These are phyloP conservation scores for Pleurotus sapidus DNA, from an alignment of 768 basidiomycete species.

Conservation along the genomic window DNA sequence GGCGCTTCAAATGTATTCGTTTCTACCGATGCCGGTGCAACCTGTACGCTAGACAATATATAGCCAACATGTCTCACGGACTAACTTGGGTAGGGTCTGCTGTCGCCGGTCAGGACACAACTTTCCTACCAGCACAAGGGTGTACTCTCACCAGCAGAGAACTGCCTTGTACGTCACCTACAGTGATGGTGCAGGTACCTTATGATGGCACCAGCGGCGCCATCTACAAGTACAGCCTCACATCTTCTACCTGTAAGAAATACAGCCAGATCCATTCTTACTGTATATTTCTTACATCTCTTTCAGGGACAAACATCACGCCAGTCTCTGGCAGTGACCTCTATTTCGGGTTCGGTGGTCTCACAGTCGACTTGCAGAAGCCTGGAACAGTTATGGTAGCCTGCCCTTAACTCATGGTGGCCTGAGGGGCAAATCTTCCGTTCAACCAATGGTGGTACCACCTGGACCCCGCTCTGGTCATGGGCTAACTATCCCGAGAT, in stretches of 20 bases:
- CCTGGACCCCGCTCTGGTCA: conserved; percentile 34
- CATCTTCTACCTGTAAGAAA: conserved; percentile 41
- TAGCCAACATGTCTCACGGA: not conserved
- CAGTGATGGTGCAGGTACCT: conserved; percentile 61
- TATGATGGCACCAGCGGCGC: conserved; percentile 56
- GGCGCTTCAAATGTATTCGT: conserved; percentile 56
- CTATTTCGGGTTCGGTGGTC: conserved; percentile 62
- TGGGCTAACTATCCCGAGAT: conserved; percentile 30
- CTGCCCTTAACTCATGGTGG: conserved; percentile 62
- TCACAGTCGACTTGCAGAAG: conserved; percentile 56
- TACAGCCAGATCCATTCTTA: not conserved
- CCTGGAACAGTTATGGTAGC: conserved; percentile 70
- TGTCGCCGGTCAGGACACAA: conserved; percentile 54
- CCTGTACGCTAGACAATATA: conserved; percentile 37
- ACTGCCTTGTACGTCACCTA: conserved; percentile 58
- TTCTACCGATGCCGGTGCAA: conserved; percentile 50
- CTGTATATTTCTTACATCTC: not conserved
- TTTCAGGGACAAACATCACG: conserved; percentile 56
- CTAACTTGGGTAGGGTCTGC: conserved; percentile 44
- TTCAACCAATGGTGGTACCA: conserved; percentile 44
- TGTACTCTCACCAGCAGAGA: conserved; percentile 55
- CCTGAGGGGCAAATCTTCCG: conserved; percentile 68
- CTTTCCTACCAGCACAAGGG: conserved; percentile 66
- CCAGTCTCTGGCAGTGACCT: conserved; percentile 57
- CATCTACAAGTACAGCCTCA: conserved; percentile 50